Base-by-base conservation (phyloP, 2,329 filamentous ascomycete genomes). In the Talaromyces atroroseus region DNA sequence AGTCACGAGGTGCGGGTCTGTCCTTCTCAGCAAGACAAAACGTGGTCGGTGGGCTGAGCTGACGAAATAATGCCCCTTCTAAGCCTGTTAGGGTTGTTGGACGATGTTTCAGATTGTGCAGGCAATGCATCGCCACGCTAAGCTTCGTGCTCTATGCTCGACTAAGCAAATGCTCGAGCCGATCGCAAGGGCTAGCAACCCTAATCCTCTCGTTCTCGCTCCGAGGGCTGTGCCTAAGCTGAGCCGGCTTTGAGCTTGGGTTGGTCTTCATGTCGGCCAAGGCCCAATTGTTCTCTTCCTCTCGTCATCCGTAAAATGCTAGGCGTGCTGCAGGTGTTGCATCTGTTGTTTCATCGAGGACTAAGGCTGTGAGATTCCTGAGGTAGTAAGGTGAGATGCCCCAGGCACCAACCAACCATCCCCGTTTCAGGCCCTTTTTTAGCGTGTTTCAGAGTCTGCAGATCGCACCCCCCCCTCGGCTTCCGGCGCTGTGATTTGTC, bases 1-100 rank as follows among this genome's bases (percentile, higher is more conserved):
- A 49, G 52, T 54, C 52, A 54, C 52, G 52, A 49, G 52, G 47
- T 54, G 44, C 52, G 52, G 52, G 52, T 49, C 52, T 7, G 5
- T 21, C 16, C 16, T 40, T 38, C 16, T 38, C 36, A 40, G 42
- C 44, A 34, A 29, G 23, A 20, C 50, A n/a, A 54, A 47, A 40
- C 36, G 36, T 32, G 50, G 24, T n/a, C 8, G 24, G 38, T 40
- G 49, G 49, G 38, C 21, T 52, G 12, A 23, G 18, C 18, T n/a
- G 34, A 21, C 49, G 23, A 52, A 52, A n/a, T 20, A 52, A 46
- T 32, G 24, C 23, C n/a, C n/a, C 16, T 21, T 11, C 21, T 50
- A 42, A 45, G 32, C 14, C 32, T 10, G 36, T 16, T n/a, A 36
- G 40, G 40, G 26, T 14, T 52, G 34, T 40, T 52, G 23, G 45